Base-by-base conservation (phyloP, 306 rosid genomes). In the Trifolium repens region DNA sequence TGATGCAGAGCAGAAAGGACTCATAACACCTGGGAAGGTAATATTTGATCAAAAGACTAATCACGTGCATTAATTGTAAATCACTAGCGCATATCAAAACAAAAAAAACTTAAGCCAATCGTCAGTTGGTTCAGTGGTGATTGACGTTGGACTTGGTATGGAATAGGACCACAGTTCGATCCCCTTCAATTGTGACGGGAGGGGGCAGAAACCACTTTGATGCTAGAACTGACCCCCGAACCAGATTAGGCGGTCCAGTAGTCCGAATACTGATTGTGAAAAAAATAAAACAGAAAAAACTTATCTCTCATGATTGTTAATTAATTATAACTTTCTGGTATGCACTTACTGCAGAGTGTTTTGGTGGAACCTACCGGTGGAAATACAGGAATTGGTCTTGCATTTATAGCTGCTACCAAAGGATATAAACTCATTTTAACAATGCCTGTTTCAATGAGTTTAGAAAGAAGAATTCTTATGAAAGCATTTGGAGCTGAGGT, bases 401-500 rank as follows among this genome's bases (percentile, higher is more conserved):
- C 98, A 57, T 94, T 90, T 74, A 91, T 91, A 73, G 97, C 98
- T 27, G 98, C 98, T 79, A 86, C 97, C 75, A 94, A 80, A 85
- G 98, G 98, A 82, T 94, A 94, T 82, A 91, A 87, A 78, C 96
- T 94, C 75, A 94, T 94, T 73, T 79, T 94, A 81, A 89, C 98
- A 63, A 94, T 94, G 98, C 98, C 98, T n/a, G 88, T 97, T 30
- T 94, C 98, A 42, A 94, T 94, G 98, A 94, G 98, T 86, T 64
- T 94, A 85, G 98, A 94, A 80, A 88, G 98, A 79, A 86, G 98
- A 75, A 94, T 94, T 79, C 90, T 94, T 79, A 69, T 94, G 26
- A 94, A 91, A 84, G 97, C 98, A 59, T 94, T 94, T 84, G 98
- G 98, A 68, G 98, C 98, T 71, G 97, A 91, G 64, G 94, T 94